These are phyloP conservation scores for Leccinum olivaceopallidum DNA, from an alignment of 768 basidiomycete species.

Conservation along the genomic window DNA sequence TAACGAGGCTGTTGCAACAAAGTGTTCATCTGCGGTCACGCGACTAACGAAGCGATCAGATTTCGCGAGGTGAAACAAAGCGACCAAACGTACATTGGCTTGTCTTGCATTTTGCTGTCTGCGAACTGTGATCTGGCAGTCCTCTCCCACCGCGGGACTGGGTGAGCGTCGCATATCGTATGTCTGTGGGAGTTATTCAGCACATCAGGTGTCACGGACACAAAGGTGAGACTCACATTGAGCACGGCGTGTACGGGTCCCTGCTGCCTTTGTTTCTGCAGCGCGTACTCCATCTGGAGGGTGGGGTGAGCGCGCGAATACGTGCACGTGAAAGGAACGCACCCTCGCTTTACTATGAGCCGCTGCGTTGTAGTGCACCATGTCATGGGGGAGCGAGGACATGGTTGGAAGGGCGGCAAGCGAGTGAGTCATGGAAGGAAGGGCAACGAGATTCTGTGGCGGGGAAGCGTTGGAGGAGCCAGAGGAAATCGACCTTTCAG, in stretches of 20 bases:
- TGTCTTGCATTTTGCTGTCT: slow-evolving; percentile 30
- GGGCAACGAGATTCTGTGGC: slow-evolving; percentile 29
- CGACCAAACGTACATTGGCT: slow-evolving; percentile 16
- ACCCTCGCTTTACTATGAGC: slow-evolving; percentile 34
- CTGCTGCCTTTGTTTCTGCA: slow-evolving; percentile 35
- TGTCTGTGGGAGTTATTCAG: slow-evolving; percentile 18
- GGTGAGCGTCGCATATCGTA: slow-evolving; percentile 34
- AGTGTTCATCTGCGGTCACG: slow-evolving; percentile 31
- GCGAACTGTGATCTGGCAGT: slow-evolving; percentile 34
- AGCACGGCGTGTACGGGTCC: slow-evolving; percentile 25
- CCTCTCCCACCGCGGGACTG: slow-evolving; percentile 33
- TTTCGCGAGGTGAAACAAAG: not conserved
- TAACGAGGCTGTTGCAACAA: slow-evolving; percentile 6
- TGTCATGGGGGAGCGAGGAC: slow-evolving; percentile 32
- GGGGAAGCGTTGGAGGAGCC: slow-evolving; percentile 33
- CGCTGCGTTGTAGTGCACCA: slow-evolving; percentile 33
- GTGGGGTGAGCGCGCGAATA: slow-evolving; percentile 7
- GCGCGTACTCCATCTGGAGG: slow-evolving; percentile 32
- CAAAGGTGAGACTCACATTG: slow-evolving; percentile 18
- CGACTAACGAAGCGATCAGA: slow-evolving; percentile 27
- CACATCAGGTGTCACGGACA: slow-evolving; percentile 2
- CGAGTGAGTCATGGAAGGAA: slow-evolving; percentile 36
- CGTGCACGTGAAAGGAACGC: not conserved
- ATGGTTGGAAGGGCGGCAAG: slow-evolving; percentile 33
- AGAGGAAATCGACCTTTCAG: slow-evolving; percentile 35